Percentiles rank a stretch among this genome's conserved stretches.
These are phyloP conservation scores for Trichoderma sp. DNA, from an alignment of 2,329 filamentous ascomycete species.

Conservation along the genomic window DNA sequence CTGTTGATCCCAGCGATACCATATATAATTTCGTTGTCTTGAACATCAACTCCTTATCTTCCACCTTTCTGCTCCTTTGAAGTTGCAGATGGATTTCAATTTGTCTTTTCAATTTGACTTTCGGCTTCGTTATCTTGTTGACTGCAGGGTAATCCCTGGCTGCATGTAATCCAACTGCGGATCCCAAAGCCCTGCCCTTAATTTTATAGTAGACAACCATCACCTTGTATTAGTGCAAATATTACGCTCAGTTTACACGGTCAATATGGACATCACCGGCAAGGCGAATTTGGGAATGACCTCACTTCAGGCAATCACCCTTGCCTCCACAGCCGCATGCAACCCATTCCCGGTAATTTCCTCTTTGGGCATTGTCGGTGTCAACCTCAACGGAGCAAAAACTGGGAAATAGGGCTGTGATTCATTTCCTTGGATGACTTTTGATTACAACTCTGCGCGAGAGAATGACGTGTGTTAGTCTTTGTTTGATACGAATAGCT, in stretches of 20 bases:
- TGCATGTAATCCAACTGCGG: background rate
- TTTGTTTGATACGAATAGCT: background rate
- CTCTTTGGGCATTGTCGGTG: background rate
- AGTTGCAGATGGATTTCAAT: background rate
- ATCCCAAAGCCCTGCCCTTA: background rate
- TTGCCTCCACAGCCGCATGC: background rate
- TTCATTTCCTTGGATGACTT: fast-evolving
- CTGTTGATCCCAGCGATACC: background rate
- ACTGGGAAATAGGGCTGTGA: background rate
- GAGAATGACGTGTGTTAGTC: fast-evolving
- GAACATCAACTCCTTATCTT: too few relatives aligned
- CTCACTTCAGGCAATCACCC: background rate
- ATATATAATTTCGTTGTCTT: too few relatives aligned
- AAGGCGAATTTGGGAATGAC: background rate
- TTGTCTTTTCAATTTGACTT: background rate
- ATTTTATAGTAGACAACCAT: background rate
- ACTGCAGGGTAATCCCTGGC: background rate
- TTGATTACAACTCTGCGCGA: background rate
- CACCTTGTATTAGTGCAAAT: background rate
- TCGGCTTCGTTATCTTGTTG: background rate
- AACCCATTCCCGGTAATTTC: background rate
- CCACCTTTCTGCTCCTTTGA: too few relatives aligned
- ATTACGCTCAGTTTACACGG: background rate
- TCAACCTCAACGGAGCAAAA: background rate
- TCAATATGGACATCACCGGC: background rate